A percentile compares a stretch with the other conserved stretches of the same genome.
Evolutionary conservation across 176 grass and related monocot species (phyloP).

Genomic region (Panicum miliaceum): DNA sequence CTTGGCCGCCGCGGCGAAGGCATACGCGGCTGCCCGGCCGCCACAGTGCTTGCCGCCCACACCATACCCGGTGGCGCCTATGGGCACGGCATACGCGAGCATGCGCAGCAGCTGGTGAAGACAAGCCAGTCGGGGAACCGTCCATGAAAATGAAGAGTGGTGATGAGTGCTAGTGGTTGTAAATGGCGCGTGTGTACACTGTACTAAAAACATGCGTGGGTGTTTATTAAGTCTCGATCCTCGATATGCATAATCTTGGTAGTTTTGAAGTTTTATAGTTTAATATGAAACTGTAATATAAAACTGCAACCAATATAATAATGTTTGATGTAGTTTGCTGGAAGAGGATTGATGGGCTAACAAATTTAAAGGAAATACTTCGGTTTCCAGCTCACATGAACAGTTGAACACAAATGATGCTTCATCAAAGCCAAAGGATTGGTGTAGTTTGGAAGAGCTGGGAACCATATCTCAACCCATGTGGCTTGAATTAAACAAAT

Average conservation of each 20-base stretch:
- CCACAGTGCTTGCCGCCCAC: neutral
- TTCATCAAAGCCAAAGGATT: neutral
- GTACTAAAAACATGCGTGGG: no score
- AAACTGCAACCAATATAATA: no score
- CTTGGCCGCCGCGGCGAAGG: conserved; percentile 1
- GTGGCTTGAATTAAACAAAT: neutral
- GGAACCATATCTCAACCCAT: neutral
- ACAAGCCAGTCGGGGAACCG: neutral
- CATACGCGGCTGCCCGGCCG: conserved; percentile 5
- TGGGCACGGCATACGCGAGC: neutral
- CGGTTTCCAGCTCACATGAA: neutral
- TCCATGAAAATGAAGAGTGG: neutral
- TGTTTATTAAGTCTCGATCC: no score
- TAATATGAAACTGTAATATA: no score
- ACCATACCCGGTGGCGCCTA: neutral
- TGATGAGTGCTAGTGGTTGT: neutral
- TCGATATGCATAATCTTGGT: no score
- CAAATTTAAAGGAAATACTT: neutral
- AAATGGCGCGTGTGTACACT: no score
- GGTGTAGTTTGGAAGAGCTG: neutral
- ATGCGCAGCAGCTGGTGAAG: neutral
- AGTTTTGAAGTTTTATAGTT: no score
- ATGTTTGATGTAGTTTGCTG: no score
- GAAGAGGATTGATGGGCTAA: neutral
- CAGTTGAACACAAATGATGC: neutral